Conservation (phyloP, 371 early-diverging fungal species). For the Fennellomyces sp. region DNA sequence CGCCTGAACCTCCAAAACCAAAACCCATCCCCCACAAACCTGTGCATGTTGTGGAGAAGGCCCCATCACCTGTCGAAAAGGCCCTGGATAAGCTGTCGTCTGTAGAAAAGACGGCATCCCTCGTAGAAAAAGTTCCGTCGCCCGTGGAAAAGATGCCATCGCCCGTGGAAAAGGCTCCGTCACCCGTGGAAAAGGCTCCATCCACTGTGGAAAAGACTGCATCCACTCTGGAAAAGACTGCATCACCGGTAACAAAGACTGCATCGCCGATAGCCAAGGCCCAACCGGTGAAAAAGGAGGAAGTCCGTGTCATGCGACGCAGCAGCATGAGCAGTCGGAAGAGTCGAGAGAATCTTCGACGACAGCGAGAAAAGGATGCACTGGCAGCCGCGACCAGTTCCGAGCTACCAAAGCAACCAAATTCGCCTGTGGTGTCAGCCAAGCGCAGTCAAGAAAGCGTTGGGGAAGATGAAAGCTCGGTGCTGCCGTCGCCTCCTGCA, state of each 20-base stretch:
- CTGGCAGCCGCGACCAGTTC: neutral
- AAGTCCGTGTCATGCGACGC: conserved; percentile 18
- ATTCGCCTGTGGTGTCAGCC: neutral
- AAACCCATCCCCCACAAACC: neutral
- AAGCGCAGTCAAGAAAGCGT: neutral
- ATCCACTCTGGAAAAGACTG: neutral
- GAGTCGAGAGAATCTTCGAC: conserved; percentile 39
- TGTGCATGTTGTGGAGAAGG: too few species aligned
- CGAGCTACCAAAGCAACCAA: conserved; percentile 10
- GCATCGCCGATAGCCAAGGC: neutral
- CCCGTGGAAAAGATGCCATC: too few species aligned
- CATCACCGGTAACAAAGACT: neutral
- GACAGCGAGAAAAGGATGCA: conserved; percentile 14
- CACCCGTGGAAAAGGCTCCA: neutral
- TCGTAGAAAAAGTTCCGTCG: too few species aligned
- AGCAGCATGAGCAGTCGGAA: conserved; percentile 39
- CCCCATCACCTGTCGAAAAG: too few species aligned
- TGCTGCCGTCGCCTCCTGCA: conserved; percentile 3
- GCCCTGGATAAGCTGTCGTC: too few species aligned
- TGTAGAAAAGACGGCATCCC: neutral
- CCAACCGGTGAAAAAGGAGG: too few species aligned
- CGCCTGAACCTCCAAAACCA: conserved; percentile 16
- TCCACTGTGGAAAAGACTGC: neutral
- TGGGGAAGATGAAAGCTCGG: neutral
- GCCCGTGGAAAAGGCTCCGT: too few species aligned